Conservation (phyloP, 2,329 filamentous ascomycete species). For the Chalara sp. region DNA sequence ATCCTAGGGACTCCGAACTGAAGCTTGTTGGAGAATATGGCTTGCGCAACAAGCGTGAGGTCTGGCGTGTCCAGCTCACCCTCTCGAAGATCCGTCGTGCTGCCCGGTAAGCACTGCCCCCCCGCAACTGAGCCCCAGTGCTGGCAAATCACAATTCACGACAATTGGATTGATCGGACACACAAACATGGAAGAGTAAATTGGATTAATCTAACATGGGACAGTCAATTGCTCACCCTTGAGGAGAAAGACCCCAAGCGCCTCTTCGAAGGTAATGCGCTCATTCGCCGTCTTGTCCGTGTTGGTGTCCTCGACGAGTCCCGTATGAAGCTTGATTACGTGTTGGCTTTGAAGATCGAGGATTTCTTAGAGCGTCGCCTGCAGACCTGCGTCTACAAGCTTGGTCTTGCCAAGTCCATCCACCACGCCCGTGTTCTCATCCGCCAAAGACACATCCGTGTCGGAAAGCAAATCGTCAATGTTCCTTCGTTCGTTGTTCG, state of each 20-base stretch:
- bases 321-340: conserved; percentile 99
- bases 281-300: conserved; percentile 99
- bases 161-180: not conserved
- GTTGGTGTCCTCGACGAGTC: conserved; percentile 99
- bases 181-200: not conserved
- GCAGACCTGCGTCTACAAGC: conserved; percentile 99
- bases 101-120: conserved; percentile 68
- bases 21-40: conserved; percentile 99
- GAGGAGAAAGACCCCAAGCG: conserved; percentile 99
- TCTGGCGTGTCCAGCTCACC: conserved; percentile 99
- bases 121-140: not conserved
- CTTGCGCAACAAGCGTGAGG: conserved; percentile 99
- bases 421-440: conserved; percentile 99
- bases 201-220: conserved; percentile 8
- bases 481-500: conserved; percentile 99
- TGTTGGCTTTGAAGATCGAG: conserved; percentile 97
- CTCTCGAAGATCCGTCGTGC: conserved; percentile 99
- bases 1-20: conserved; percentile 90
- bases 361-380: conserved; percentile 99
- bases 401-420: conserved; percentile 99
- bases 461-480: conserved; percentile 99
- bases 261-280: conserved; percentile 99
- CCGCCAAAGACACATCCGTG: conserved; percentile 98
- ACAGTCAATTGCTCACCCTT: conserved; percentile 97
- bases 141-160: not conserved